Conservation (phyloP, 257 asterid species). For the Lycium ferocissimum region DNA sequence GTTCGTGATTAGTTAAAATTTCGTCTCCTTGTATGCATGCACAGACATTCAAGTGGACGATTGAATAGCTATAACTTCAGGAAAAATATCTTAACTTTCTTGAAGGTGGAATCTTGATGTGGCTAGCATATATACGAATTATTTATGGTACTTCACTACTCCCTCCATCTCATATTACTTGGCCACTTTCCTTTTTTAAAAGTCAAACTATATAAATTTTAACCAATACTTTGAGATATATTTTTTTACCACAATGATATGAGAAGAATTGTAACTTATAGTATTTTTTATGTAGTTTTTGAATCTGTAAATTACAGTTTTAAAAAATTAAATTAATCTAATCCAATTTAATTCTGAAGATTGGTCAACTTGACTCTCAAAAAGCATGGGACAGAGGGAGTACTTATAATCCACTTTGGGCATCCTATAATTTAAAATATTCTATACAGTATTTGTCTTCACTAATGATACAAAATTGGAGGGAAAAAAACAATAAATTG, state of each 20-base stretch:
- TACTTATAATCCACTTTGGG: constrained; percentile 21
- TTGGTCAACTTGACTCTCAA: too few relatives aligned
- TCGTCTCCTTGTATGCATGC: not conserved
- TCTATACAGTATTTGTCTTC: not conserved
- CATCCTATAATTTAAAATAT: not conserved
- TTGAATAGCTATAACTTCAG: not conserved
- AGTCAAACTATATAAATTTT: too few relatives aligned
- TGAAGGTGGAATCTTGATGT: constrained; percentile 34
- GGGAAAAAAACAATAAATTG: not conserved
- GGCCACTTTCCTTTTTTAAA: too few relatives aligned
- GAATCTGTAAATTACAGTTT: too few relatives aligned
- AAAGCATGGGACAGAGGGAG: too few relatives aligned
- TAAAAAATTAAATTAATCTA: too few relatives aligned
- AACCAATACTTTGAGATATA: too few relatives aligned
- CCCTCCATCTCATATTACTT: too few relatives aligned
- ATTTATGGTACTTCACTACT: not conserved
- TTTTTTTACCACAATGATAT: too few relatives aligned
- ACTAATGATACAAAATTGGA: not conserved
- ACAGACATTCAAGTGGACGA: not conserved
- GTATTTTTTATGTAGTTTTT: too few relatives aligned
- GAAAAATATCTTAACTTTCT: not conserved
- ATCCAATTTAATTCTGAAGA: too few relatives aligned
- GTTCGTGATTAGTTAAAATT: not conserved
- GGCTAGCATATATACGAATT: constrained; percentile 30
- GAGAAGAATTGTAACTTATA: too few relatives aligned